A percentile compares a stretch with the other conserved stretches of the same genome.
Conservation (phyloP, 805 yeast species). For the Brettanomyces bruxellensis region DNA sequence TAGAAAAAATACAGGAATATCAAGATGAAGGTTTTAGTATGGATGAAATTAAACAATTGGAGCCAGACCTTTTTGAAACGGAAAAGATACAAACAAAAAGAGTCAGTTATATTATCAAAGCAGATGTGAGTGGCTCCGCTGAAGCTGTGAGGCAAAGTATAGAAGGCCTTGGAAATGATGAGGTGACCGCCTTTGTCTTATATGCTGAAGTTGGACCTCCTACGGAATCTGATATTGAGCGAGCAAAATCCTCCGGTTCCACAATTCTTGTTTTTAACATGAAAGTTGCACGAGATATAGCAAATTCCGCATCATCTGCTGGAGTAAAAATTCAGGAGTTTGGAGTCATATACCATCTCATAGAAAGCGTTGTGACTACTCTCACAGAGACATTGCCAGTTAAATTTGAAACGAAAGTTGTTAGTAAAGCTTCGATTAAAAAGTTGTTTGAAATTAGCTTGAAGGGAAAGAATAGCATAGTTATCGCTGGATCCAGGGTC, state of each 20-base stretch:
- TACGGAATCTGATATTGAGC: constrained; percentile 53
- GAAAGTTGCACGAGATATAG: constrained; percentile 54
- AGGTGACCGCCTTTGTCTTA: constrained; percentile 62
- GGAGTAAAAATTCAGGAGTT: constrained; percentile 54
- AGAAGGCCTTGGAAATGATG: constrained; percentile 76
- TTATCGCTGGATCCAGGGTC: constrained; percentile 86
- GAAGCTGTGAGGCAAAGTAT: constrained; percentile 88
- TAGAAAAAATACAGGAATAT: constrained; percentile 47
- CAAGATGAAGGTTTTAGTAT: constrained; percentile 51
- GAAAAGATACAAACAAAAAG: constrained; percentile 23
- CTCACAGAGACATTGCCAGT: constrained; percentile 57
- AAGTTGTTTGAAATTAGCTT: constrained; percentile 63
- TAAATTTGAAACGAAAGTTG: constrained; percentile 51
- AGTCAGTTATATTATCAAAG: constrained; percentile 64
- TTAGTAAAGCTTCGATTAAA: constrained; percentile 61
- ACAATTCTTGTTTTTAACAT: constrained; percentile 73
- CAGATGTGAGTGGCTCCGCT: constrained; percentile 91
- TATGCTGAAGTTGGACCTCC: constrained; percentile 73
- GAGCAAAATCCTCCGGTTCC: constrained; percentile 66
- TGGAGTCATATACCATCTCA: constrained; percentile 78
- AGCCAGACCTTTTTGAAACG: constrained; percentile 23
- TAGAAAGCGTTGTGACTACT: constrained; percentile 70
- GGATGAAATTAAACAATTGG: constrained; percentile 32
- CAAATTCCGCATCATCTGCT: constrained; percentile 44
- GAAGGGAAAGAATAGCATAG: constrained; percentile 42